Base-by-base conservation (phyloP, 2,329 filamentous ascomycete species). In the Fusarium sp. region DNA sequence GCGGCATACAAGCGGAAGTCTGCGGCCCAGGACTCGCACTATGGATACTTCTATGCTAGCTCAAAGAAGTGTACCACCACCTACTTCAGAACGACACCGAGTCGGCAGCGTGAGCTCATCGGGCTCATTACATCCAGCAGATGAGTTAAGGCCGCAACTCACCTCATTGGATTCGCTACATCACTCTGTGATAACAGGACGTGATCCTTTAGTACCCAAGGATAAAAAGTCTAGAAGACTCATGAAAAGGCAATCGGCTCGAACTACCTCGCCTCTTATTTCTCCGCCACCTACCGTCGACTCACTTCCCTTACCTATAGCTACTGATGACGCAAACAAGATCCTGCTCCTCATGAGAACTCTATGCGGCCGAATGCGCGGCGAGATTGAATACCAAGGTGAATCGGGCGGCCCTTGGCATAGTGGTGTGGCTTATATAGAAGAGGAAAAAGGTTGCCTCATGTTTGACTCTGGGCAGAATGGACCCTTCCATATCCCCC, bases 341-440 rank as follows among this genome's bases (percentile, higher is more conserved):
- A 85, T 95, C 24, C 80, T 94, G 53, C 83, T 88, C 71, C 79
- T 96, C 61, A 95, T 96, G 91, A 92, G 89, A 76, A 89, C 86
- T 23, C 81, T 93, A 8, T 91, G 90, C 73, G 92, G 93, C 26
- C 86, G 89, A 68, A 96, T 95, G 92, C 89, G 89, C 71, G 92
- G 92, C 56, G 88, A 90, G 68, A 83, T 94, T 28, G 89, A 92
- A 66, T 95, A 92, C 74, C 88, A 91, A 70, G 83, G 83, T 42
- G 87, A 88, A 36, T 82, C 83, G 15, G 81, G 82, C 23, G 87
- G 85, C 17, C 82, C 85, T 2, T 96, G 92, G 92, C 83, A 85
- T 57, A 78, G 83, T 32, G 91, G 91, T n/a, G 86, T 90, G 64
- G 91, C 90, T 74, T 93, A 89, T 73, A 92, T 96, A 64, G 90